Conservation (phyloP, 352 stramenopile species). For the Pythium periplocum region DNA sequence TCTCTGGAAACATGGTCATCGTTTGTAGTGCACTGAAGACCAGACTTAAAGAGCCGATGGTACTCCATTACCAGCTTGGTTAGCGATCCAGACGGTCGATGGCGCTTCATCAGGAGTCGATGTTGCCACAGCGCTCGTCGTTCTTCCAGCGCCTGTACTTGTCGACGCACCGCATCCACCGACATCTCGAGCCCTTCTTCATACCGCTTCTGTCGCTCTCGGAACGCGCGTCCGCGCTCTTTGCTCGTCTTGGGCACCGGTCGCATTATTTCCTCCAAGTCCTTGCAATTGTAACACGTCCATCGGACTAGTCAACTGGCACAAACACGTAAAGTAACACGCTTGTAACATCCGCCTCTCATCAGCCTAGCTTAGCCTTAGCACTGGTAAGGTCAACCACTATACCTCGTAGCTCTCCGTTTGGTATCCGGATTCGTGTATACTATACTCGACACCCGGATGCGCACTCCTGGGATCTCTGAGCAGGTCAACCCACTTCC, state of each 20-base stretch:
- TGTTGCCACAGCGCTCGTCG: not conserved
- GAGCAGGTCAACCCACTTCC: not conserved
- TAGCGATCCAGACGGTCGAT: not conserved
- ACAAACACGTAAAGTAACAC: not conserved
- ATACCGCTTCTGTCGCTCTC: slow-evolving; percentile 20
- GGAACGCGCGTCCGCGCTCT: slow-evolving; percentile 7
- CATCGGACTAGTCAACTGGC: not conserved
- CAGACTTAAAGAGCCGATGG: not conserved
- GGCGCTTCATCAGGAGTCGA: not conserved
- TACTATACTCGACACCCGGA: not conserved
- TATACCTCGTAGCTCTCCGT: not conserved
- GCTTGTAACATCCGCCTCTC: too few relatives aligned
- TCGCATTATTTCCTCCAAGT: too few relatives aligned
- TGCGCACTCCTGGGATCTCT: not conserved
- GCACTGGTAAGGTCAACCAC: not conserved
- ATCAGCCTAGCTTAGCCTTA: not conserved
- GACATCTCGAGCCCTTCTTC: slow-evolving; percentile 23
- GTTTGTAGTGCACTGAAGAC: not conserved
- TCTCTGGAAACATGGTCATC: not conserved
- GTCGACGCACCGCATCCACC: slow-evolving; percentile 21
- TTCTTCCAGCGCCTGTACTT: not conserved
- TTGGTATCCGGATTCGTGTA: not conserved
- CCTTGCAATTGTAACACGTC: not conserved
- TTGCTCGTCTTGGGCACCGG: not conserved
- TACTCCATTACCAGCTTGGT: not conserved